Conservation (phyloP, 805 yeast genomes). For the Pichia gijzeniarum region DNA sequence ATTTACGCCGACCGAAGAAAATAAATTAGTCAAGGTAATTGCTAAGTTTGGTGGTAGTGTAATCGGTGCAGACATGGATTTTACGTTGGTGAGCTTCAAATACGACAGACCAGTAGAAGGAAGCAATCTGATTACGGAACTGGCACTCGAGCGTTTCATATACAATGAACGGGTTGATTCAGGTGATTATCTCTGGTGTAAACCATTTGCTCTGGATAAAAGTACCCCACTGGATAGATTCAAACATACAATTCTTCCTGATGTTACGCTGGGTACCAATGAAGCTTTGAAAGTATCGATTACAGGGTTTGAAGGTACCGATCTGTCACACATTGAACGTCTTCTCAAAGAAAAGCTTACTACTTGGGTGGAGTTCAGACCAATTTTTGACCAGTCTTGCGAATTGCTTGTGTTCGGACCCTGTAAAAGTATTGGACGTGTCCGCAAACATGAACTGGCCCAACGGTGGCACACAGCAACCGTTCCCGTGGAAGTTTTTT, state of each 20-base stretch:
- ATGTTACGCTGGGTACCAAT: neutral
- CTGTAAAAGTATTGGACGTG: neutral
- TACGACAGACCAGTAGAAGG: slow-evolving; percentile 1
- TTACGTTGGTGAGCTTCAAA: slow-evolving; percentile 20
- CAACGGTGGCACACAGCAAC: slow-evolving; percentile 19
- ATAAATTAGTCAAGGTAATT: slow-evolving; percentile 21
- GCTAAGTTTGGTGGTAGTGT: slow-evolving; percentile 21
- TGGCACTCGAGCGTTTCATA: slow-evolving; percentile 27
- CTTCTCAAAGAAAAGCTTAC: slow-evolving; percentile 50
- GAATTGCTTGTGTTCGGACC: slow-evolving; percentile 45
- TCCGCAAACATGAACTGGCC: slow-evolving; percentile 22
- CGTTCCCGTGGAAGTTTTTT: slow-evolving; percentile 9
- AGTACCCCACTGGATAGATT: neutral
- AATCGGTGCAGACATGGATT: slow-evolving; percentile 7
- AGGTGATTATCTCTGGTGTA: slow-evolving; percentile 20
- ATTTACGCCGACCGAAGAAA: slow-evolving; percentile 14
- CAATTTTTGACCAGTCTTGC: slow-evolving; percentile 42
- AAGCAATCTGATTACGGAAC: slow-evolving; percentile 21
- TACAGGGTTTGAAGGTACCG: slow-evolving; percentile 29
- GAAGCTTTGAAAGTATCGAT: slow-evolving; percentile 18
- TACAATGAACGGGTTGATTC: slow-evolving; percentile 17
- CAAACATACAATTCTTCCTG: neutral
- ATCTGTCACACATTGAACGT: slow-evolving; percentile 31
- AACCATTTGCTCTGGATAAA: slow-evolving; percentile 11
- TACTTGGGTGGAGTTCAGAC: slow-evolving; percentile 39